These are phyloP conservation scores for Eleusine indica DNA, from an alignment of 176 grass and related monocot species.

Conservation along the genomic window DNA sequence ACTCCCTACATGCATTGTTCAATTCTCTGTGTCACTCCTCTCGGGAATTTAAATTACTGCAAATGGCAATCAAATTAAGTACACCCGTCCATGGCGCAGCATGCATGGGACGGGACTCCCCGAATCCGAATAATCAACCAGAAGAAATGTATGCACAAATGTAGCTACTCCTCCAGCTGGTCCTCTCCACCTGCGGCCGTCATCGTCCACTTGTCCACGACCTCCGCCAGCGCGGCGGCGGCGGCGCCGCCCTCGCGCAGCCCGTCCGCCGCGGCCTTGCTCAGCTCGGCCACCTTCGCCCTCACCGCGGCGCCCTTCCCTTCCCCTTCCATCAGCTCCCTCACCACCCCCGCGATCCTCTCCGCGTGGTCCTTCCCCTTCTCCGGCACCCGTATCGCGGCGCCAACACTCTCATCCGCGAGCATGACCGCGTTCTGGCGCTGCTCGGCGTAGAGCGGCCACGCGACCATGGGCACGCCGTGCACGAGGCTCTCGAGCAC, in stretches of 20 bases:
- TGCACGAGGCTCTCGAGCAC: constrained; percentile 52
- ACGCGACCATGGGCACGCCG: constrained; percentile 68
- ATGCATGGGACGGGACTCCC: too few relatives aligned
- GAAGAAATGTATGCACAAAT: too few relatives aligned
- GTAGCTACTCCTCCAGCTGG: too few relatives aligned
- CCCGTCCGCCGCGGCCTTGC: constrained; percentile 31
- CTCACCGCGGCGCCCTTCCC: constrained; percentile 36
- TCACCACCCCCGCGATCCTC: constrained; percentile 36
- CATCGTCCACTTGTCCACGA: constrained; percentile 29
- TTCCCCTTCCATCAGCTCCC: constrained; percentile 55
- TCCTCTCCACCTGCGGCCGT: background rate
- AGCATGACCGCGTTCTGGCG: constrained; percentile 62
- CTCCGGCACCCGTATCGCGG: constrained; percentile 20
- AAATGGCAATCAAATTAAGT: too few relatives aligned
- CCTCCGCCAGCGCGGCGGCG: constrained; percentile 15
- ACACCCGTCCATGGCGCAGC: too few relatives aligned
- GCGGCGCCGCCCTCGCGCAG: constrained; percentile 30
- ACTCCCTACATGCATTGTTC: too few relatives aligned
- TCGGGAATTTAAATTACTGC: too few relatives aligned
- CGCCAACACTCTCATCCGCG: constrained; percentile 2
- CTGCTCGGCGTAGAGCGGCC: constrained; percentile 70
- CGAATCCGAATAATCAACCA: too few relatives aligned
- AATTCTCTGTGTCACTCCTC: too few relatives aligned
- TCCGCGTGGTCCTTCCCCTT: background rate
- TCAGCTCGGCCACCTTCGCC: constrained; percentile 48